Evolutionary conservation across 257 asterid genomes (phyloP).

Genomic region (Datura wrightii): DNA sequence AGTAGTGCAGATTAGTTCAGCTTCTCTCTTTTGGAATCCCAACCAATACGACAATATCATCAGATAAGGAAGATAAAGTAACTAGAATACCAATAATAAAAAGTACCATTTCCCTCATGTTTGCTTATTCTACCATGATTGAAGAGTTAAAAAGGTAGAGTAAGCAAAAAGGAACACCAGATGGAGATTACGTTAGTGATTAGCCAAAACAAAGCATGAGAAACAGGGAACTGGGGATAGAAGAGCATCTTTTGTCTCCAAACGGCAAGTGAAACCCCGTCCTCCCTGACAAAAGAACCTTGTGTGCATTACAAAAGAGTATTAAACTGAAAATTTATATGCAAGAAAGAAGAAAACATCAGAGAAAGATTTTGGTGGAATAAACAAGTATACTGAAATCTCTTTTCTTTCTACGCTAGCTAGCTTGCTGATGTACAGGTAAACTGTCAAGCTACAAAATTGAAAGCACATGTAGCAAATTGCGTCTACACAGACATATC

Average conservation of each 20-base stretch:
- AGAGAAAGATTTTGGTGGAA: neutral
- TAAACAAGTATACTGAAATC: slow-evolving; percentile 9
- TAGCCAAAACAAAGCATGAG: neutral
- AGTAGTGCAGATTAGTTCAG: neutral
- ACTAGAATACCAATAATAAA: neutral
- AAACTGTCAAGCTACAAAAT: neutral
- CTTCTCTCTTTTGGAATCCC: neutral
- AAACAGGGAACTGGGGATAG: neutral
- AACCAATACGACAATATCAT: neutral
- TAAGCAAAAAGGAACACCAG: neutral
- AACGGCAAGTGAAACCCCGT: neutral
- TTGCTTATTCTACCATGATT: neutral
- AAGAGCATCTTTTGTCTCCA: neutral
- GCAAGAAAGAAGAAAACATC: neutral
- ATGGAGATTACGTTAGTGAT: neutral
- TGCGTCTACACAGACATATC: neutral
- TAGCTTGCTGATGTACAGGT: neutral
- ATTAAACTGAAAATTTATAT: neutral
- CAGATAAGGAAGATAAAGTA: neutral
- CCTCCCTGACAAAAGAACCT: neutral
- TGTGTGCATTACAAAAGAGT: neutral
- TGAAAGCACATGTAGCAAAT: neutral
- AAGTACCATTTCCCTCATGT: neutral
- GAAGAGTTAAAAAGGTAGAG: no score
- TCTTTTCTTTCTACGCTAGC: no score